phyloP scores from a whole-genome alignment of 2,329 filamentous ascomycete genomes.

The Cytospora paraplurivora region DNA sequence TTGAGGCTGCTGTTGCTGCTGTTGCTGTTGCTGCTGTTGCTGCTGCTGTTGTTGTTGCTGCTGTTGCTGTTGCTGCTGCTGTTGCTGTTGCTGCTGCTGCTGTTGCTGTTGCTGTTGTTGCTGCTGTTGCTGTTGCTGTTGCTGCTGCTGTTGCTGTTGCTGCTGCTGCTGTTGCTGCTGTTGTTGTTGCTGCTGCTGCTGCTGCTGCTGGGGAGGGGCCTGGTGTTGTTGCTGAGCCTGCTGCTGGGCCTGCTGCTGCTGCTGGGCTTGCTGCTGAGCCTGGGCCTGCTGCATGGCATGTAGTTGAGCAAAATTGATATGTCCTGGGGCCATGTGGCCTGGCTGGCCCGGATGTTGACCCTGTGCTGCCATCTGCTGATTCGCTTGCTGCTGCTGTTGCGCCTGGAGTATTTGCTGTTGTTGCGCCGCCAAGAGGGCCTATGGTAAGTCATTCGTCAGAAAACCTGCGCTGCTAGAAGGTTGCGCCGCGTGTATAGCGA shows the following conservation, averaged over 20 bases:
- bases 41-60: constrained; percentile 33
- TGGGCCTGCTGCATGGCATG: constrained; percentile 38
- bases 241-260: constrained; percentile 38
- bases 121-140: constrained; percentile 43
- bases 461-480: constrained; percentile 24
- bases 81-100: constrained; percentile 23
- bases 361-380: constrained; percentile 46
- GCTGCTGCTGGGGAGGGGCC: constrained; percentile 46
- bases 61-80: constrained; percentile 29
- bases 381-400: constrained; percentile 44
- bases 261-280: constrained; percentile 36
- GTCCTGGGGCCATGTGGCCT: constrained; percentile 51
- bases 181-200: constrained; percentile 46
- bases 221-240: constrained; percentile 37
- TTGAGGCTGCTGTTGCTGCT: constrained; percentile 29
- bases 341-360: constrained; percentile 50
- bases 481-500: constrained; percentile 18
- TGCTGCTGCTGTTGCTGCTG: constrained; percentile 41
- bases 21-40: constrained; percentile 30
- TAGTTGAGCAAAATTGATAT: constrained; percentile 41
- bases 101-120: constrained; percentile 40
- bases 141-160: constrained; percentile 47
- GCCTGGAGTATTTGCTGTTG: constrained; percentile 47
- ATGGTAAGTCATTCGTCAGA: constrained; percentile 29
- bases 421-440: constrained; percentile 49